These are phyloP conservation scores for Eragrostis nindensis DNA, from an alignment of 176 grass and related monocot species.

Conservation along the genomic window DNA sequence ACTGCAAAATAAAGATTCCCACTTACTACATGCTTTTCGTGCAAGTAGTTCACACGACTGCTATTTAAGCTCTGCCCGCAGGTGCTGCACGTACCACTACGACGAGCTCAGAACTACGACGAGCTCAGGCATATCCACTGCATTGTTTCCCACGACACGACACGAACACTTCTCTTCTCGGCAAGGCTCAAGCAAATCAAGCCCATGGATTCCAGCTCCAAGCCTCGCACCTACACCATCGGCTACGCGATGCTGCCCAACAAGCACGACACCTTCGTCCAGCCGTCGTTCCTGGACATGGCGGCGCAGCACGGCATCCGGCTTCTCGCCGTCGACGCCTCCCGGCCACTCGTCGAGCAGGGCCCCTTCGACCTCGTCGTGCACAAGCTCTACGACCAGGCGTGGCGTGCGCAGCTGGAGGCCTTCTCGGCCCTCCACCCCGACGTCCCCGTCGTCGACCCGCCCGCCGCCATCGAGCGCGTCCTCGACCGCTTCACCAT, in stretches of 20 bases:
- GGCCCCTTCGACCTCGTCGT: conserved; percentile 70
- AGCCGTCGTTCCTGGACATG: conserved; percentile 53
- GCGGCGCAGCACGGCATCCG: conserved; percentile 51
- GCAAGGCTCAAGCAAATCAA: not conserved
- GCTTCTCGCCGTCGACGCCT: conserved; percentile 51
- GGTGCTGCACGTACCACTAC: no score
- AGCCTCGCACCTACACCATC: conserved; percentile 29
- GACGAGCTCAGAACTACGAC: no score
- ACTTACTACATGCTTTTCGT: not conserved
- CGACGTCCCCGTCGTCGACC: conserved; percentile 56
- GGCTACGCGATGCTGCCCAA: conserved; percentile 67
- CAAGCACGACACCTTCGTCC: conserved; percentile 72
- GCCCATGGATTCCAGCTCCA: not conserved
- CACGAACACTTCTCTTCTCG: not conserved
- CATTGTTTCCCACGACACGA: not conserved
- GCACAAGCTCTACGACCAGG: conserved; percentile 58
- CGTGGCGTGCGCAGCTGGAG: conserved; percentile 66
- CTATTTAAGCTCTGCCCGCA: not conserved
- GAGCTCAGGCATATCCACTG: not conserved
- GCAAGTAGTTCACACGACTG: no score
- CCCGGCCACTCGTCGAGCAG: conserved; percentile 53
- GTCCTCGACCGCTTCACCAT: conserved; percentile 82
- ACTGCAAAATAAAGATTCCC: no score
- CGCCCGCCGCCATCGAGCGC: conserved; percentile 65
- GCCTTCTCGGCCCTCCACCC: conserved; percentile 57